phyloP scores from a whole-genome alignment of 768 basidiomycete species.

The Suillus brevipes region DNA sequence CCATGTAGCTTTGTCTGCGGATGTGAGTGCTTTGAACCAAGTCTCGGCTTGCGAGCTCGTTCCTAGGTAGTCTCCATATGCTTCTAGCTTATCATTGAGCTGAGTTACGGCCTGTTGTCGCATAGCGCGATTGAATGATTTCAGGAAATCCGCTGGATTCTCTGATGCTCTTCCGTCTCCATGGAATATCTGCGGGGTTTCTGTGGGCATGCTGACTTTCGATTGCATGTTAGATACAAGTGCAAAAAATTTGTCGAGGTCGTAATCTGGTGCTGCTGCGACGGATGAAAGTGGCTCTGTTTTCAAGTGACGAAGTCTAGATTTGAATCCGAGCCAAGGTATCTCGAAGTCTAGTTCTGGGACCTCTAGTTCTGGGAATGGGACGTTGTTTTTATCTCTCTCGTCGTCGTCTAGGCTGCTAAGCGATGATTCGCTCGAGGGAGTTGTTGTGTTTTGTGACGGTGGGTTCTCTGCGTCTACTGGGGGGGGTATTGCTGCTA shows the following conservation, averaged over 20 bases:
- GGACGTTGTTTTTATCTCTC: background rate
- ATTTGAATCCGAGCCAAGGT: fast-evolving
- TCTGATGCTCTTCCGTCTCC: background rate
- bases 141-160: background rate
- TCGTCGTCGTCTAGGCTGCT: background rate
- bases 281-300: background rate
- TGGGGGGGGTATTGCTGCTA: too few species aligned
- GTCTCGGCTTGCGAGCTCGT: too few species aligned
- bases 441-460: background rate
- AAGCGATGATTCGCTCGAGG: fast-evolving
- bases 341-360: background rate
- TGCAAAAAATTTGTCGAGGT: background rate
- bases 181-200: background rate
- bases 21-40: too few species aligned
- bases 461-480: too few species aligned
- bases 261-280: background rate
- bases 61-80: too few species aligned
- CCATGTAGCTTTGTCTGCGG: too few species aligned
- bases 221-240: fast-evolving
- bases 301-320: fast-evolving
- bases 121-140: background rate
- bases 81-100: too few species aligned
- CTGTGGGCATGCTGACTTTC: background rate
- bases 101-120: background rate
- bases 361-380: background rate